A percentile compares a stretch with the other conserved stretches of the same genome.
Conservation (phyloP, 768 basidiomycete species). For the Punctularia strigosozonata region DNA sequence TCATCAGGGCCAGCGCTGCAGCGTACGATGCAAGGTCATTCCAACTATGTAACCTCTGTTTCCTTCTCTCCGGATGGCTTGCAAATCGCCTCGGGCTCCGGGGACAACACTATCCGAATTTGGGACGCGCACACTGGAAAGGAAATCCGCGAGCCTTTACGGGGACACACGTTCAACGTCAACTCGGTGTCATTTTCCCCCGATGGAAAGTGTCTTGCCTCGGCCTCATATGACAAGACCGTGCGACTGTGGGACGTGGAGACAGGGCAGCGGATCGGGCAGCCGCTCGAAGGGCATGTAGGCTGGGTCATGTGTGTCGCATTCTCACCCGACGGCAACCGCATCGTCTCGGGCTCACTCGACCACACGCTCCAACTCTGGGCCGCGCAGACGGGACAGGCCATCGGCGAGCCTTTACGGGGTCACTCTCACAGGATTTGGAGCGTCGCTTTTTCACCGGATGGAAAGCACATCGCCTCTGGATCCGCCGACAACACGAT, state of each 20-base stretch:
- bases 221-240: not conserved
- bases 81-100: too few species aligned
- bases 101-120: too few species aligned
- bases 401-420: not conserved
- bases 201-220: not conserved
- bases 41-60: too few species aligned
- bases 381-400: not conserved
- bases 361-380: constrained; percentile 12
- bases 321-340: not conserved
- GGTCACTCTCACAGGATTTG: constrained; percentile 6
- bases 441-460: constrained; percentile 10
- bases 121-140: too few species aligned
- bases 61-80: too few species aligned
- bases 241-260: not conserved
- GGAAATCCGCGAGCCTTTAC: too few species aligned
- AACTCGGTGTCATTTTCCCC: not conserved
- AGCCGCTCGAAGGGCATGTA: not conserved
- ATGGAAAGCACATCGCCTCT: constrained; percentile 8
- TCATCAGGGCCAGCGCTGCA: too few species aligned
- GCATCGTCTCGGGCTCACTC: not conserved
- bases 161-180: not conserved
- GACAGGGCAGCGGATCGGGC: not conserved
- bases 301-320: too few species aligned
- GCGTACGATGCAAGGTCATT: too few species aligned
- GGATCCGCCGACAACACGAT: constrained; percentile 6